Conservation (phyloP, 805 yeast species). For the Grigorovia humatica region DNA sequence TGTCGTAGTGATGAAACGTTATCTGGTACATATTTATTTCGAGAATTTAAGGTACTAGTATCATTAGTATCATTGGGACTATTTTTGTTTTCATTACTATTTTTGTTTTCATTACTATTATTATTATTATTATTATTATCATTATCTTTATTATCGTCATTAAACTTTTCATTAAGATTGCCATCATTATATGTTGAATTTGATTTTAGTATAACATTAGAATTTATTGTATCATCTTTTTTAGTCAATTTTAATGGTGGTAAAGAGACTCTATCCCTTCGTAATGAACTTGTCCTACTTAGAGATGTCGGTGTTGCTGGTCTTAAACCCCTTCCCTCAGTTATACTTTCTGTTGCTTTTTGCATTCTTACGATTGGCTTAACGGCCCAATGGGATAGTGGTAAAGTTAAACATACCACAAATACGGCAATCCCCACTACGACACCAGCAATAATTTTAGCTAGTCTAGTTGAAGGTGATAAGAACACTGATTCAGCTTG, state of each 20-base stretch:
- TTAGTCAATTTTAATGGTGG: slow-evolving; percentile 1
- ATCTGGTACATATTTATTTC: neutral
- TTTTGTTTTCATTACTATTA: neutral
- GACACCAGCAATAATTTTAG: slow-evolving; percentile 64
- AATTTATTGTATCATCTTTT: neutral
- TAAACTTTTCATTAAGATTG: neutral
- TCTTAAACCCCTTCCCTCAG: slow-evolving; percentile 34
- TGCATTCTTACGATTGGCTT: slow-evolving; percentile 71
- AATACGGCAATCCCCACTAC: slow-evolving; percentile 69
- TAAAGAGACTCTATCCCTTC: slow-evolving; percentile 4
- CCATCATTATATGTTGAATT: neutral
- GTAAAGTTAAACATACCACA: slow-evolving; percentile 67
- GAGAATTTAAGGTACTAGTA: neutral
- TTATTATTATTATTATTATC: no score
- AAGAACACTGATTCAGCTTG: slow-evolving; percentile 50
- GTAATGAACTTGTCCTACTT: slow-evolving; percentile 17
- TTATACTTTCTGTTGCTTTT: slow-evolving; percentile 61
- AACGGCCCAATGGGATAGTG: slow-evolving; percentile 75
- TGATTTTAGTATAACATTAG: neutral
- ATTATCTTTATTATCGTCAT: no score
- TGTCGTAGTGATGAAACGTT: slow-evolving; percentile 1
- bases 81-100: neutral
- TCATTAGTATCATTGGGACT: no score
- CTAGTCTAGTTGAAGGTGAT: slow-evolving; percentile 50
- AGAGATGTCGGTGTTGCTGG: slow-evolving; percentile 13